Evolutionary conservation across 768 basidiomycete species (phyloP).

Genomic region (Pholiota microspora): DNA sequence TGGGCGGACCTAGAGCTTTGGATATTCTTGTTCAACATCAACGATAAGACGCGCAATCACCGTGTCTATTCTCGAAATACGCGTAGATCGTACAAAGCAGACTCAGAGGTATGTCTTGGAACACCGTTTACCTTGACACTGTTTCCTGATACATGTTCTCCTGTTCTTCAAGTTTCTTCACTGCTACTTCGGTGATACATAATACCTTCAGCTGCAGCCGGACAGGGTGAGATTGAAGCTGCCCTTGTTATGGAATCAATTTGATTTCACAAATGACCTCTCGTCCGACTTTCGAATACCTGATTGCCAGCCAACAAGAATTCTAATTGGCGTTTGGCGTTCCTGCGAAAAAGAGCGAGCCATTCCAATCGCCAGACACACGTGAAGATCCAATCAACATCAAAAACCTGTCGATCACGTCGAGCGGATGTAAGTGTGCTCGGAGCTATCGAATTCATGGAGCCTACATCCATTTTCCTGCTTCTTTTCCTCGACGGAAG

Average conservation of each 20-base stretch:
- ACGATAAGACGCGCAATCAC: background rate
- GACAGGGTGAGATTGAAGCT: background rate
- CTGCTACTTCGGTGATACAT: background rate
- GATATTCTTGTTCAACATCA: background rate
- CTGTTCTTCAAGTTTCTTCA: too few relatives aligned
- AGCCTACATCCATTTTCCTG: background rate
- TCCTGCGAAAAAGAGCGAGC: background rate
- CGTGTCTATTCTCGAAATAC: background rate
- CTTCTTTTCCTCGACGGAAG: background rate
- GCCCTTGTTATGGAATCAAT: background rate
- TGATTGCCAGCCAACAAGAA: background rate
- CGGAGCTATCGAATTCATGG: background rate
- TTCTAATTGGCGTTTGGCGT: background rate
- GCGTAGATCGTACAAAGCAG: background rate
- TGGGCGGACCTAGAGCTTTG: background rate
- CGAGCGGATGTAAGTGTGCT: background rate
- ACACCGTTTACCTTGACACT: too few relatives aligned
- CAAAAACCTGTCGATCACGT: background rate
- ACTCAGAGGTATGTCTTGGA: background rate
- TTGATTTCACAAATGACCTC: background rate
- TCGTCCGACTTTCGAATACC: background rate
- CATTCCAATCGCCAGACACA: background rate
- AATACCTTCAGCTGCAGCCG: background rate
- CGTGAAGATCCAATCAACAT: background rate
- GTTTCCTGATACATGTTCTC: too few relatives aligned